Percentiles rank a stretch among this genome's conserved stretches.
These are phyloP conservation scores for Chrysanthemum lavandulifolium DNA, from an alignment of 129 eudicot genomes.

Conservation along the genomic window DNA sequence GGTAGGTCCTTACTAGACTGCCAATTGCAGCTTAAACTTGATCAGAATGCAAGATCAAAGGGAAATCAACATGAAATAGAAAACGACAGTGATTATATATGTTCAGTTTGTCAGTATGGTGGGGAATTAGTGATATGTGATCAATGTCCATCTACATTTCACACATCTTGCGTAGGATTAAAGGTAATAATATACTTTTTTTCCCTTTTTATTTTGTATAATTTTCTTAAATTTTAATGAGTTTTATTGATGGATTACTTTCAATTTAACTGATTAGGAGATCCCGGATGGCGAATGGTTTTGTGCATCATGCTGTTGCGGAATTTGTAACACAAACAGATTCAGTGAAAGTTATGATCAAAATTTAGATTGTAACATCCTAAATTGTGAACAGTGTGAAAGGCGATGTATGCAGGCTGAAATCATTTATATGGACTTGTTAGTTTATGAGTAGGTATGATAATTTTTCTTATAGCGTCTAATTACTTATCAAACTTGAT, in stretches of 20 bases:
- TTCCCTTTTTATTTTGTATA: neutral
- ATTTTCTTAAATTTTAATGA: neutral
- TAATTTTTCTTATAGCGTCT: neutral
- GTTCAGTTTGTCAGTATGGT: slow-evolving; percentile 78
- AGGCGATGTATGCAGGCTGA: slow-evolving; percentile 55
- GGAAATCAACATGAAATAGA: slow-evolving; percentile 22
- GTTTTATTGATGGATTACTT: slow-evolving; percentile 4
- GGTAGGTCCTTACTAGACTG: slow-evolving; percentile 76
- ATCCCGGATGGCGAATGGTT: slow-evolving; percentile 95
- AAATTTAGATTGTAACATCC: slow-evolving; percentile 25
- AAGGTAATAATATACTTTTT: slow-evolving; percentile 31
- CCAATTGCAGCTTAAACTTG: slow-evolving; percentile 38
- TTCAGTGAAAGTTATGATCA: slow-evolving; percentile 26
- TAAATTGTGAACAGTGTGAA: slow-evolving; percentile 73
- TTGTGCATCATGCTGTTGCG: slow-evolving; percentile 92
- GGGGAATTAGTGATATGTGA: slow-evolving; percentile 80
- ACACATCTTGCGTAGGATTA: slow-evolving; percentile 66
- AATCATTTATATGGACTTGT: slow-evolving; percentile 2
- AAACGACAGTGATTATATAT: slow-evolving; percentile 67
- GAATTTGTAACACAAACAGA: slow-evolving; percentile 56
- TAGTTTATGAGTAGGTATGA: neutral
- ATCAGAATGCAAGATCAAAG: slow-evolving; percentile 27
- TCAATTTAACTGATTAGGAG: slow-evolving; percentile 35
- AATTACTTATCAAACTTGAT: slow-evolving; percentile 22
- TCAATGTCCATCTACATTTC: slow-evolving; percentile 81